Conservation (phyloP, 23 red algal species). For the Gracilaria caudata region DNA sequence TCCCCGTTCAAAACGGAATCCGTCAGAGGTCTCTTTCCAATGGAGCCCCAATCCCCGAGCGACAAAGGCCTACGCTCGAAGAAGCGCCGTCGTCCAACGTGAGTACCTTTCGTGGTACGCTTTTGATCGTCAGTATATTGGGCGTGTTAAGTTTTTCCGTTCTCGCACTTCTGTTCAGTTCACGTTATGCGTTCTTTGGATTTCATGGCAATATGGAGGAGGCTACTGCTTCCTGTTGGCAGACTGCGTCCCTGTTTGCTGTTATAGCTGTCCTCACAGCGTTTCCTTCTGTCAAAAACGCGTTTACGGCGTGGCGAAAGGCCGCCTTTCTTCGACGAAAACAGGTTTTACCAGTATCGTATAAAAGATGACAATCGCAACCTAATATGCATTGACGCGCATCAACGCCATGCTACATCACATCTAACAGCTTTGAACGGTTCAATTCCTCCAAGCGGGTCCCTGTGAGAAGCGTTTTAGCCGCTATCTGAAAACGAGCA, state of each 20-base stretch:
- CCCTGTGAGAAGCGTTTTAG: not conserved
- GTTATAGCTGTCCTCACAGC: slow-evolving; percentile 36
- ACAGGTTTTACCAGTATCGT: slow-evolving; percentile 31
- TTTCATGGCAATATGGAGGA: slow-evolving; percentile 72
- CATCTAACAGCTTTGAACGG: not conserved
- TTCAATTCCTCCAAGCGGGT: not conserved
- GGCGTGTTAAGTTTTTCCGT: slow-evolving; percentile 47
- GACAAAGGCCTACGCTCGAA: not conserved
- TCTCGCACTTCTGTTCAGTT: slow-evolving; percentile 37
- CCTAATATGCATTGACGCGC: not conserved
- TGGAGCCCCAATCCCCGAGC: not conserved
- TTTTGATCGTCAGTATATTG: slow-evolving; percentile 42
- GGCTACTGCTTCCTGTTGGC: slow-evolving; percentile 57
- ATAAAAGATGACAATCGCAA: slow-evolving; percentile 1
- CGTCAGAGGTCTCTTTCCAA: slow-evolving; percentile 11
- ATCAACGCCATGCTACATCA: not conserved
- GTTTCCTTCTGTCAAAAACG: slow-evolving; percentile 35
- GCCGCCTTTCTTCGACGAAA: slow-evolving; percentile 25
- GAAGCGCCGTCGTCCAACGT: slow-evolving; percentile 28
- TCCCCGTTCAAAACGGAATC: not conserved
- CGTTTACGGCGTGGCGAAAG: slow-evolving; percentile 21
- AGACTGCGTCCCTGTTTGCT: slow-evolving; percentile 51
- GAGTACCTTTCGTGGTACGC: slow-evolving; percentile 14
- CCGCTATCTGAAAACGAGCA: not conserved
- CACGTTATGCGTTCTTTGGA: slow-evolving; percentile 59